These are phyloP conservation scores for Lichtheimia ornata DNA, from an alignment of 371 early-diverging fungal genomes.

Conservation along the genomic window DNA sequence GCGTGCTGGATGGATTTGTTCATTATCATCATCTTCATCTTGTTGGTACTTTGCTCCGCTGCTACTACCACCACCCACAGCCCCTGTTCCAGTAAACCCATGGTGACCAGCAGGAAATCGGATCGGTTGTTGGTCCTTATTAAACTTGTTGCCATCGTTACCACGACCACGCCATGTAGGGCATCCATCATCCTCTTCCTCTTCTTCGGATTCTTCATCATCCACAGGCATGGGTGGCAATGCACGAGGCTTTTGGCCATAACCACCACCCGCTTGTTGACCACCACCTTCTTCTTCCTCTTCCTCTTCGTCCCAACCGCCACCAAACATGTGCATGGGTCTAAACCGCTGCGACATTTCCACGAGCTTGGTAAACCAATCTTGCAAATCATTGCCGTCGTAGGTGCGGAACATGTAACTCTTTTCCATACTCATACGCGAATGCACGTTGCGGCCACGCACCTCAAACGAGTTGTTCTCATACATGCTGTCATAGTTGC, in stretches of 20 bases:
- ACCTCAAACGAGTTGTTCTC: constrained; percentile 28
- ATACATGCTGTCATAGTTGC: constrained; percentile 14
- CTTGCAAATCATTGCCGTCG: constrained; percentile 18
- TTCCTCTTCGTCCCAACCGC: not conserved
- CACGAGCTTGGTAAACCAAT: constrained; percentile 21
- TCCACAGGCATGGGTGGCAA: constrained; percentile 11
- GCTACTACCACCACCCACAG: not conserved
- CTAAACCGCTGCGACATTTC: constrained; percentile 18
- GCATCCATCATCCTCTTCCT: not conserved
- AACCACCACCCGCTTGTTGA: not conserved
- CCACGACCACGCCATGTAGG: too few species aligned
- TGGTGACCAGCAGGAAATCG: not conserved
- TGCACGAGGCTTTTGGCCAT: constrained; percentile 1
- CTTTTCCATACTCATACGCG: constrained; percentile 22
- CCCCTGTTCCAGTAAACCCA: too few species aligned
- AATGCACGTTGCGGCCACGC: constrained; percentile 23
- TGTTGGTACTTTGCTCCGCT: not conserved
- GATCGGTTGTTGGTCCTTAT: constrained; percentile 2
- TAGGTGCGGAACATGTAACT: constrained; percentile 21
- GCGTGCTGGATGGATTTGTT: not conserved
- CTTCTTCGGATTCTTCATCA: not conserved
- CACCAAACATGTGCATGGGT: constrained; percentile 17
- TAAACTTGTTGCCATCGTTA: not conserved
- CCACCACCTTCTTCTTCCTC: not conserved
- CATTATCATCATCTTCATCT: not conserved